Evolutionary conservation across 176 grass and related monocot species (phyloP), one percentile per base, ranked within the genome.

Genomic region (Musa acuminata): DNA sequence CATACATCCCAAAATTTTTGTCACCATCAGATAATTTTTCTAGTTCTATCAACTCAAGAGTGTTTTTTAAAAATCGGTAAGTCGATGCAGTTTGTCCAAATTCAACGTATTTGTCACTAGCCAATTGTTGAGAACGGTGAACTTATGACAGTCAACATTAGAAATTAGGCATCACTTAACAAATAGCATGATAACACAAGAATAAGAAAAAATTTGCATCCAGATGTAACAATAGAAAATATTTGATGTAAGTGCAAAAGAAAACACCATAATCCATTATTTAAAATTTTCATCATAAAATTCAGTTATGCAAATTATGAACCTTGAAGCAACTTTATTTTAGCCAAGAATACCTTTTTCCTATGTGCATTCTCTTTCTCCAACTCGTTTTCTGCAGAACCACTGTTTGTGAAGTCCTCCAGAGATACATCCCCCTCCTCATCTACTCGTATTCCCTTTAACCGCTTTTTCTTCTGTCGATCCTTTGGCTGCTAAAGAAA

Each of bases 401-500:
- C 72, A 69, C 60, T 62, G 60, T 92, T 88, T 53, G 49, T 81
- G 20, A 94, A 87, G 7, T 99, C 91, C 78, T 99, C 86, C 9
- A 99, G 77, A n/a, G 75, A 87, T 76, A 99, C 86, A 87, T 99
- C 88, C 73, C 91, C 96, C 20, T 95, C 88, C 74, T 76, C 90
- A 86, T 95, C 96, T 62, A 95, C 91, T 66, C 87, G 93, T 80
- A 95, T 91, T 64, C 83, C 91, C 82, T 95, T 99, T 26, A 80
- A 79, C 49, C 89, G 85, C 77, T 88, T 99, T 83, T 84, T 99
- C 86, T 89, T 99, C 77, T 81, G 79, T 51, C 91, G 72, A 77
- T 99, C 96, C 84, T 95, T 99, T 21, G 91, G 84, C 91, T 99
- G 76, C 58, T 27, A 83, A 79, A 49, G 25, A 62, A 73, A 80